phyloP scores from a whole-genome alignment of 768 basidiomycete species.

The Dacryopinax spathularia region DNA sequence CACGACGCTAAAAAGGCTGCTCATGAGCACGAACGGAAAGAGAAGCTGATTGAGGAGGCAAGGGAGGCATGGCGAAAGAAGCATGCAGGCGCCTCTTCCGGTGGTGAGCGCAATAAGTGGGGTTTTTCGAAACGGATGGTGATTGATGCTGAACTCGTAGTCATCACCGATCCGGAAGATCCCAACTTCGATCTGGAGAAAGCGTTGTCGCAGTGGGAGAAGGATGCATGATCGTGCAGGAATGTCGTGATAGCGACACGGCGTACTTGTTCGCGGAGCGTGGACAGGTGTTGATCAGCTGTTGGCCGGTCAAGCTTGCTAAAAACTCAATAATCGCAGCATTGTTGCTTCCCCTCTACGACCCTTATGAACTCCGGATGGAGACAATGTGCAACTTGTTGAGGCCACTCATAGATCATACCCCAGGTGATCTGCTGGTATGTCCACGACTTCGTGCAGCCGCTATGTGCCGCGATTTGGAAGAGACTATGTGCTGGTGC shows the following conservation, averaged over 20 bases:
- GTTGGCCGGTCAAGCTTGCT: too few relatives aligned
- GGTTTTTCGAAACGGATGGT: conserved; percentile 34
- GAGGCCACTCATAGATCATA: too few relatives aligned
- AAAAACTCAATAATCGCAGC: too few relatives aligned
- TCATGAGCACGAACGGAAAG: conserved; percentile 55
- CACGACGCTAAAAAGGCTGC: conserved; percentile 65
- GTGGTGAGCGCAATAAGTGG: conserved; percentile 28
- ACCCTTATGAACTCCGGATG: too few relatives aligned
- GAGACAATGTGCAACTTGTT: too few relatives aligned
- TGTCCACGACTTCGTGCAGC: background rate
- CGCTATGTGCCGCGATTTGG: conserved; percentile 10
- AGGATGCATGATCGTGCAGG: conserved; percentile 44
- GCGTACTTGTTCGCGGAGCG: too few relatives aligned
- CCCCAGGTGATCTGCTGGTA: conserved; percentile 14
- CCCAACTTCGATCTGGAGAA: conserved; percentile 94
- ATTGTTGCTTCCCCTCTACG: too few relatives aligned
- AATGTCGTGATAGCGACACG: too few relatives aligned
- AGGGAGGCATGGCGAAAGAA: conserved; percentile 83
- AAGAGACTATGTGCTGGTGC: conserved; percentile 67
- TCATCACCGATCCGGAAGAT: conserved; percentile 87
- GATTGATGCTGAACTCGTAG: conserved; percentile 32
- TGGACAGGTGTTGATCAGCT: too few relatives aligned
- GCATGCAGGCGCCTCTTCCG: conserved; percentile 14
- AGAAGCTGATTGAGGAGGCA: conserved; percentile 68
- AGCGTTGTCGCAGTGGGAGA: conserved; percentile 56